phyloP scores from a whole-genome alignment of 208 protist species.

The Leishmania tropica region DNA sequence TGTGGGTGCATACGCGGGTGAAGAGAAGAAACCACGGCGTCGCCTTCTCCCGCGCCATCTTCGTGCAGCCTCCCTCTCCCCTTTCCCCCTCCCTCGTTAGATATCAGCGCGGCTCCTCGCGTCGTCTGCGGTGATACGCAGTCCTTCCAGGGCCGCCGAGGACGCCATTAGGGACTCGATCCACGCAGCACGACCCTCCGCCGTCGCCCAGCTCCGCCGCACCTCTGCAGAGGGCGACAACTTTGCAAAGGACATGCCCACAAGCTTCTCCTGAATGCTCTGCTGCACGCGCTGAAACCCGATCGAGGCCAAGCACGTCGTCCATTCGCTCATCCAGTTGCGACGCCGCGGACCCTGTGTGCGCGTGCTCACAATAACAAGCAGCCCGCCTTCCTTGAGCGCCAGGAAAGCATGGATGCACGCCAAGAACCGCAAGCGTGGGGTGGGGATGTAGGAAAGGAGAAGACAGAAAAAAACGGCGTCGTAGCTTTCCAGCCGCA shows the following conservation, averaged over 20 bases:
- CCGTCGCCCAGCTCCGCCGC: constrained; percentile 15
- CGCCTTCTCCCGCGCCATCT: neutral
- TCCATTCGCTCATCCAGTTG: constrained; percentile 77
- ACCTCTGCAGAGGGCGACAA: constrained; percentile 19
- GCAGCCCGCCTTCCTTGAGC: constrained; percentile 68
- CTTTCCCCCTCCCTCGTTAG: neutral
- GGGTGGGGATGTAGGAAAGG: constrained; percentile 84
- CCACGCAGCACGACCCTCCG: constrained; percentile 37
- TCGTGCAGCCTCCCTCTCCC: neutral
- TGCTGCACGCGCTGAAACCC: constrained; percentile 78
- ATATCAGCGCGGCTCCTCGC: constrained; percentile 4
- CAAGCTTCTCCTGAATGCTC: constrained; percentile 63
- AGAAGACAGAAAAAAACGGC: constrained; percentile 85
- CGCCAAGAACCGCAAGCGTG: constrained; percentile 71
- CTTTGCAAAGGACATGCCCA: constrained; percentile 74
- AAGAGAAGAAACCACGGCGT: neutral
- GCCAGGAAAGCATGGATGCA: constrained; percentile 79
- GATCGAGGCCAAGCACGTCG: constrained; percentile 48
- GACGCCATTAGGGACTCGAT: constrained; percentile 46
- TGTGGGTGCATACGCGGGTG: neutral
- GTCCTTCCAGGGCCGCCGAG: constrained; percentile 34
- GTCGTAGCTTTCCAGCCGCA: constrained; percentile 54
- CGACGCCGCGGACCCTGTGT: constrained; percentile 69
- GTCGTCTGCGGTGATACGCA: constrained; percentile 67
- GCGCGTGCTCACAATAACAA: constrained; percentile 85